Evolutionary conservation across 2,329 filamentous ascomycete species (phyloP), one percentile per base, ranked within the genome.

Genomic region (Simplicillium aogashimaense): DNA sequence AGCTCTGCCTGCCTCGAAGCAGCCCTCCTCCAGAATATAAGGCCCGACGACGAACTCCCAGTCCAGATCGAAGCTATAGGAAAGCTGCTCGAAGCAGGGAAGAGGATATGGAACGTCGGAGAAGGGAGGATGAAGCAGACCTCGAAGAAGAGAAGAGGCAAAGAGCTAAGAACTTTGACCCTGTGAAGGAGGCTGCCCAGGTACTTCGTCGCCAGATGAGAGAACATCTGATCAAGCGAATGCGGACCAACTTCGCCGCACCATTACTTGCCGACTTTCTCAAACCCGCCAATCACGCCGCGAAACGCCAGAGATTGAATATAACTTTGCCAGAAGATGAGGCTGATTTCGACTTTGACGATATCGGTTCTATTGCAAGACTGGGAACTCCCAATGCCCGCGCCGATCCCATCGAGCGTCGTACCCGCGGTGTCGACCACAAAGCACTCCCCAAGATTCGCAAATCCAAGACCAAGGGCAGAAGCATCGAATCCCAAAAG

Each of bases 101-200:
- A 51, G 81, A 80, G 31, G 81, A 90, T 45, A 70, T 72, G 41
- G 78, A 81, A 42, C 76, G 79, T 42, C 64, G 64, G 35, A 76
- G 76, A 40, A 78, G 74, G 36, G 86, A 95, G 53, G 81, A 87
- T 34, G 85, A 86, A 46, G 74, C 81, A 37, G 90, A 95, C 54
- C 56, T 90, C 7, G 88, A 95, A 54, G 84, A 92, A 49, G 90
- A 97, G 59, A 95, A 92, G 65, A 81, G 79, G 54, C 83, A 90
- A 51, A 73, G 90, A 39, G 89, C 89, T 14, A 82, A 83, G 53
- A 83, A 94, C 56, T 77, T 95, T 47, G 90, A 98, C 59, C 90
- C 92, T n/a, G 86, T 90, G 4, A 66, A 71, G 37, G 90, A 94
- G 55, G 90, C 92, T 29, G 70, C 88, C 31, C 80, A 89, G 45